Evolutionary conservation across 2,329 filamentous ascomycete species (phyloP), one percentile per base, ranked within the genome.

Genomic region (Sporothrix schenckii): DNA sequence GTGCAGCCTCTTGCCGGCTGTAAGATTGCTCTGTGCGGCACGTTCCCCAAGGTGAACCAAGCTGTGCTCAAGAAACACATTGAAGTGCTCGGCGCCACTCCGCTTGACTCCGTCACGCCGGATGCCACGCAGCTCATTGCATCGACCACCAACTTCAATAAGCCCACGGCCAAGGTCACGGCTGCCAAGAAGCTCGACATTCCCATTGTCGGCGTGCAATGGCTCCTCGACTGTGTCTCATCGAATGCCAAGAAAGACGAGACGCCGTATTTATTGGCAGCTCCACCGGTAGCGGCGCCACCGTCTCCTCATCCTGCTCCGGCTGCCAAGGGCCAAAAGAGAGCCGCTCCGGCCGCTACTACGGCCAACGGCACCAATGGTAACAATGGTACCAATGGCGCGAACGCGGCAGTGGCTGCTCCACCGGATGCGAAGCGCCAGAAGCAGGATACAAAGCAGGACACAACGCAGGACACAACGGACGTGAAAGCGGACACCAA

Each of bases 11-110:
- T 90, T 3, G 78, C 81, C 1, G 85, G 83, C 4, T 83, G 79
- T 74, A 80, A 80, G 6, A 80, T 92, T 58, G 85, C 84, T 27
- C 77, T 91, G 34, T 89, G 86, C 70, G 90, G 90, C 72, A 85
- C 84, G 5, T 89, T 92, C 74, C 79, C 84, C 1, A 80, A 81
- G 6, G 78, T 81, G 34, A 85, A 83, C 3, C 88, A 91, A 72
- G 77, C 78, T 6, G 77, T 78, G 0, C 77, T 89, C 4, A 83
- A 86, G 72, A 76, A 78, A 27, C 78, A 82, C 61, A 80, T 88
- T 68, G 79, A 76, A 13, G 74, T 77, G 4, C 81, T 88, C 7
- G 88, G 88, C 21, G 88, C 82, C 10, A 76, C 76, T 2, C 77
- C 85, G 44, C 80, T 80, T 30, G 83, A 80, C 72, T 79, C 80